Evolutionary conservation across 148 eudicot genomes (phyloP).

Genomic region (Bassia scoparia): DNA sequence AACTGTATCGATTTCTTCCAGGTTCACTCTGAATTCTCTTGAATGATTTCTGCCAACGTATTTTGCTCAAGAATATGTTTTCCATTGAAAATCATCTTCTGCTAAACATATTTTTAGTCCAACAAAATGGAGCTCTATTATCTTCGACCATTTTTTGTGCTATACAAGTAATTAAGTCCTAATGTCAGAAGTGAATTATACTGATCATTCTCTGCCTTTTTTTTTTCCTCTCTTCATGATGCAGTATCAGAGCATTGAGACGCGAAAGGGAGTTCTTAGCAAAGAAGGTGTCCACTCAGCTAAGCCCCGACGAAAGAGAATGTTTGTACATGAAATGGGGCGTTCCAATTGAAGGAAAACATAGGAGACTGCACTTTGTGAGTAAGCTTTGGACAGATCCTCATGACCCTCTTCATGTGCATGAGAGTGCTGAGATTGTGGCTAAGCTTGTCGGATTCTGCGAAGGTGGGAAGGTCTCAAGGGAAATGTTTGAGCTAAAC

Average conservation of each 20-base stretch:
- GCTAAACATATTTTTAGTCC: no score
- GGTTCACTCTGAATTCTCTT: slow-evolving; percentile 35
- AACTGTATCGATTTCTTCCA: slow-evolving; percentile 66
- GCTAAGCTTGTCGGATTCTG: slow-evolving; percentile 84
- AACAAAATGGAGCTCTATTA: no score
- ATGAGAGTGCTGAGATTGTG: slow-evolving; percentile 84
- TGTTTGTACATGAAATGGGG: slow-evolving; percentile 75
- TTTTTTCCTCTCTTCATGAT: no score
- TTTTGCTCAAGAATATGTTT: neutral
- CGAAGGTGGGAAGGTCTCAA: slow-evolving; percentile 71
- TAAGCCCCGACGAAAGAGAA: slow-evolving; percentile 65
- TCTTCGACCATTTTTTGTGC: no score
- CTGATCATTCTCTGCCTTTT: neutral
- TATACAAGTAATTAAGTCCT: no score
- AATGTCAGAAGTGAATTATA: neutral
- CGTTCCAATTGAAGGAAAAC: slow-evolving; percentile 80
- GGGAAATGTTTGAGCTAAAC: slow-evolving; percentile 94
- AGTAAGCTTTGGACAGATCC: slow-evolving; percentile 84
- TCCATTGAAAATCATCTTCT: no score
- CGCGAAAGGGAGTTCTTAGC: slow-evolving; percentile 93
- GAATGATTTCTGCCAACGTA: neutral
- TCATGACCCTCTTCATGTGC: slow-evolving; percentile 54
- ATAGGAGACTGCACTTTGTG: slow-evolving; percentile 66
- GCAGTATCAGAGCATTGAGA: slow-evolving; percentile 66
- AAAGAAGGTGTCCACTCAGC: slow-evolving; percentile 54